Base-by-base conservation (phyloP, 768 basidiomycete genomes). In the Rossbeevera mucosa region DNA sequence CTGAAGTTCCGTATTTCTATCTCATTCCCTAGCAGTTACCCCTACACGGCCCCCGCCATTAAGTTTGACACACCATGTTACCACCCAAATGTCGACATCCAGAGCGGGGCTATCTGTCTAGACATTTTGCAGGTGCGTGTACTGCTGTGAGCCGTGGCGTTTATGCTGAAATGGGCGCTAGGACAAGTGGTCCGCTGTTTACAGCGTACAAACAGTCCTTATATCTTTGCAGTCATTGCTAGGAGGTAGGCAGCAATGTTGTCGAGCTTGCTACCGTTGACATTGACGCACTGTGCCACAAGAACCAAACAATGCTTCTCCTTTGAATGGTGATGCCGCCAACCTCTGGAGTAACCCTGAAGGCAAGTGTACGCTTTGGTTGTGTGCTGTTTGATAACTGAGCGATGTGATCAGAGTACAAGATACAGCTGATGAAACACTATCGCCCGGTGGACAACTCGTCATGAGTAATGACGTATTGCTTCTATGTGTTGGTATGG, bases 251-350 rank as follows among this genome's bases (percentile, higher is more conserved):
- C 70, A n/a, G 2, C 12, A 7, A 38, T 45, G 18, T 24, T 43
- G 31, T 44, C 11, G 18, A 36, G 42, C 5, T 44, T n/a, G 16
- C n/a, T 33, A 14, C 47, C 30, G 24, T 26, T 12, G 16, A 48
- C 38, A 48, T 18, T 50, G 25, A 53, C 33, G 1, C 30, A 24
- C 20, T 48, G 16, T 36, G 51, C 25, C 44, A 29, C 61, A 13
- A 91, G 92, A 95, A 69, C 93, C 92, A 24, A 94, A 95, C 76
- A 94, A 94, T 65, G 88, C 86, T 14, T 94, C 91, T 6, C 93
- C 93, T 7, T 72, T 95, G 52, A 94, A 94, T 65, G 75, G 85
- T 7, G 92, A 94, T 58, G 93, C 93, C 2, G 88, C 92, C 4
- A 76, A 78, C 16, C 72, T 93, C 20, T 95, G 93, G 93, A 78